These are phyloP conservation scores for Lophiotrema nucula DNA, from an alignment of 495 filamentous ascomycete species.

Conservation along the genomic window DNA sequence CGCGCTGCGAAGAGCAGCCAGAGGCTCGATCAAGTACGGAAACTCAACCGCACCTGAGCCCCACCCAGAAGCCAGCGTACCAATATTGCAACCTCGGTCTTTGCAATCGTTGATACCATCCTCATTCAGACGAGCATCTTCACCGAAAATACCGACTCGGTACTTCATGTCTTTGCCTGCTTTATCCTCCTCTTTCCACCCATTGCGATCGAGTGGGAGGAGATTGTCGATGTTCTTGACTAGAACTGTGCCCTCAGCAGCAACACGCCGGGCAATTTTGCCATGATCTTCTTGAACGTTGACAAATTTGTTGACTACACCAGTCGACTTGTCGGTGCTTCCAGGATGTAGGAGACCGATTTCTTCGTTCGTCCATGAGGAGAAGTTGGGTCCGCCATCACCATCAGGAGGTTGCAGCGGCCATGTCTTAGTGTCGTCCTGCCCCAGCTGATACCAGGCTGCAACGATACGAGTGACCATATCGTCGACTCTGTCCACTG, in stretches of 20 bases:
- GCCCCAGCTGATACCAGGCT: slow-evolving; percentile 85
- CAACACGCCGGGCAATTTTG: slow-evolving; percentile 66
- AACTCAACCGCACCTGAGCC: slow-evolving; percentile 87
- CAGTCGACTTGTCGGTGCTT: slow-evolving; percentile 55
- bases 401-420: slow-evolving; percentile 54
- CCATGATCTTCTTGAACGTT: slow-evolving; percentile 73
- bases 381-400: slow-evolving; percentile 81
- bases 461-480: slow-evolving; percentile 93
- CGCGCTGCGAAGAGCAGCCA: slow-evolving; percentile 60
- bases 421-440: slow-evolving; percentile 67
- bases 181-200: slow-evolving; percentile 43
- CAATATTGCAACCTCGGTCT: slow-evolving; percentile 78
- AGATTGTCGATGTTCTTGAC: slow-evolving; percentile 71
- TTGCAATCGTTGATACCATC: slow-evolving; percentile 71
- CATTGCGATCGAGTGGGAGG: slow-evolving; percentile 61
- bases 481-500: slow-evolving; percentile 80
- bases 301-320: slow-evolving; percentile 74
- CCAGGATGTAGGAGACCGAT: slow-evolving; percentile 65
- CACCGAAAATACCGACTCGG: slow-evolving; percentile 76
- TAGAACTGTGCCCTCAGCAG: slow-evolving; percentile 80
- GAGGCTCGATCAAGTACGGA: slow-evolving; percentile 73
- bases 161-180: slow-evolving; percentile 46
- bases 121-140: slow-evolving; percentile 69
- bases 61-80: slow-evolving; percentile 85
- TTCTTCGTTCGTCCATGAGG: slow-evolving; percentile 77